A percentile compares a stretch with the other conserved stretches of the same genome.
Evolutionary conservation across 139 green algal genomes (phyloP).

Genomic region (Tetradesmus obliquus): DNA sequence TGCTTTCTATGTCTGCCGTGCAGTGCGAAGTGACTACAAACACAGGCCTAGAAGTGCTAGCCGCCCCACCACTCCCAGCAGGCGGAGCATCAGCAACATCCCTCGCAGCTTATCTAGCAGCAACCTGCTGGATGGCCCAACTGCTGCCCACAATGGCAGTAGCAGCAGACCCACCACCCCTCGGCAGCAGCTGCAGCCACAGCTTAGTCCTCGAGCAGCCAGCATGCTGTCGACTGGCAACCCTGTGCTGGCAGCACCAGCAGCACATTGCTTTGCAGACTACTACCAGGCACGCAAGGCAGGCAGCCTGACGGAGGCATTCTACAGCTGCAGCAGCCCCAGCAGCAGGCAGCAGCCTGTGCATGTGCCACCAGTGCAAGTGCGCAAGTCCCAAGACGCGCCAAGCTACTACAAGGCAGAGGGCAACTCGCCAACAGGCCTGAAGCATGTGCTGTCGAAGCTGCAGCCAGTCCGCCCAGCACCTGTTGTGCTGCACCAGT

Average conservation of each 20-base stretch:
- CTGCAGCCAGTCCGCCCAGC: conserved; percentile 2
- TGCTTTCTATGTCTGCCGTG: neutral
- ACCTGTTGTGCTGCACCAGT: conserved; percentile 8
- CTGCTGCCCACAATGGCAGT: neutral
- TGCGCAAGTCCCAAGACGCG: neutral
- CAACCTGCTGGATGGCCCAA: neutral
- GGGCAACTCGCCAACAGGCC: neutral
- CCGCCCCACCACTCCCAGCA: neutral
- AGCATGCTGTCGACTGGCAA: neutral
- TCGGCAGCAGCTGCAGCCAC: neutral
- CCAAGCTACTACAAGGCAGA: neutral
- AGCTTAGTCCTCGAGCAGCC: neutral
- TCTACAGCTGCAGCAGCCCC: neutral
- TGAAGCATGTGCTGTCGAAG: conserved; percentile 28
- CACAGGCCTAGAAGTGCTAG: neutral
- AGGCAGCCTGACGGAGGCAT: neutral
- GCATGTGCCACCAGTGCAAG: neutral
- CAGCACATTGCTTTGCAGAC: neutral
- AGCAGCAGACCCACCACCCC: neutral
- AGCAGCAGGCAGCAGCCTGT: neutral
- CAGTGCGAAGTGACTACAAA: neutral
- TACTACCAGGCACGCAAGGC: conserved; percentile 18
- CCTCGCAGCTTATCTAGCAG: neutral
- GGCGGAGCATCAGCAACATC: neutral
- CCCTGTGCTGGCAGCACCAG: neutral